Evolutionary conservation across 1,139 yeast species (phyloP), one percentile per base, ranked within the genome.

Genomic region (Hanseniaspora sp.): DNA sequence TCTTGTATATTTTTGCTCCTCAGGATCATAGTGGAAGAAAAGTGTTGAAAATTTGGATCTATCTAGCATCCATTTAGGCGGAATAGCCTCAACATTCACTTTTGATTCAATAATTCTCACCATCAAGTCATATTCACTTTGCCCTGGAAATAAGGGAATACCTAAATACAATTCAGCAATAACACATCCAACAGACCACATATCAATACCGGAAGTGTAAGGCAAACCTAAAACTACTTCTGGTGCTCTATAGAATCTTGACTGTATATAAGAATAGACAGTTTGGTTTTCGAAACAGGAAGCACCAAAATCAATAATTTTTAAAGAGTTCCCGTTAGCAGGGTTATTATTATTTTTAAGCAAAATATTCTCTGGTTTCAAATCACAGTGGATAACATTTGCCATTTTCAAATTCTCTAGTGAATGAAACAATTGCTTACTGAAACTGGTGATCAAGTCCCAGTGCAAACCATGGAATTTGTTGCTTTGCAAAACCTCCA

Each of bases 141-240:
- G 78, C 2, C 98, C 98, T 0, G 99, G 97, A 63, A 92, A 88
- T 62, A 92, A 75, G 0, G 99, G 99, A 56, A 92, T 74, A 0
- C 99, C 99, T 55, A 92, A 70, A 63, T 88, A 92, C 55, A 92
- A 71, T 66, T 92, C 99, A 0, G 96, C 96, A 38, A 90, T 83
- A 54, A 94, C 92, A 71, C 99, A 92, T 1, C 98, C 99, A 46
- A 92, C 72, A 1, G 97, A 88, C 99, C 99, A 92, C 90, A 92
- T 88, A 67, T 92, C 99, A 56, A 92, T 92, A 8, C 95, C 82
- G 23, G 95, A 82, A 0, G 96, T 85, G 62, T 84, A 85, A 5
- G 96, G 95, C 48, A 92, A 73, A 0, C 99, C 98, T 34, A 92
- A 70, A 4, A 92, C 79, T 18, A 92, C 95, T 67, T 92, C 99